Conservation (phyloP, 805 yeast genomes). For the Dipodascopsis tothii region DNA sequence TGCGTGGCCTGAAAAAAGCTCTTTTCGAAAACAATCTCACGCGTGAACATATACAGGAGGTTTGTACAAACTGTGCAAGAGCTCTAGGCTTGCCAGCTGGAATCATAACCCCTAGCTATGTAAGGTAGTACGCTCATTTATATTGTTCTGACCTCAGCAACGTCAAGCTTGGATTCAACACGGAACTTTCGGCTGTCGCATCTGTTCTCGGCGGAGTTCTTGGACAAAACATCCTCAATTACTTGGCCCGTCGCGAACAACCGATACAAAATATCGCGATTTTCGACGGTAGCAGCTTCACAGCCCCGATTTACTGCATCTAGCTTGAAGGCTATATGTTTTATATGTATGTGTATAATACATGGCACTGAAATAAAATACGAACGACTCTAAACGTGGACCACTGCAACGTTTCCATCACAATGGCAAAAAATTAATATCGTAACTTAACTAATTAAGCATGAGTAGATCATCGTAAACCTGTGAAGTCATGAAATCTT, state of each 20-base stretch:
- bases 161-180: constrained; percentile 23
- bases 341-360: neutral
- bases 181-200: constrained; percentile 75
- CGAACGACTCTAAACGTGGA: neutral
- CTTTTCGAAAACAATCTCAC: neutral
- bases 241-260: constrained; percentile 61
- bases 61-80: constrained; percentile 7
- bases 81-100: constrained; percentile 42
- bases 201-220: constrained; percentile 85
- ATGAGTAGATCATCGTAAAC: too few species aligned
- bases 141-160: neutral
- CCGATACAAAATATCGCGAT: constrained; percentile 77
- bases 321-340: constrained; percentile 21
- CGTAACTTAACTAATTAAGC: neutral
- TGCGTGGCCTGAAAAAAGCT: neutral
- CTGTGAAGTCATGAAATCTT: too few species aligned
- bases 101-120: constrained; percentile 36
- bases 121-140: neutral
- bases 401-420: too few species aligned
- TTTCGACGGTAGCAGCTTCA: constrained; percentile 62
- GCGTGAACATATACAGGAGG: neutral
- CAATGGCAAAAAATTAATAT: too few species aligned
- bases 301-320: constrained; percentile 67
- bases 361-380: neutral
- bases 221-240: constrained; percentile 85